A percentile compares a stretch with the other conserved stretches of the same genome.
phyloP scores from a whole-genome alignment of 2,329 filamentous ascomycete species.

The Cytospora chrysosperma region DNA sequence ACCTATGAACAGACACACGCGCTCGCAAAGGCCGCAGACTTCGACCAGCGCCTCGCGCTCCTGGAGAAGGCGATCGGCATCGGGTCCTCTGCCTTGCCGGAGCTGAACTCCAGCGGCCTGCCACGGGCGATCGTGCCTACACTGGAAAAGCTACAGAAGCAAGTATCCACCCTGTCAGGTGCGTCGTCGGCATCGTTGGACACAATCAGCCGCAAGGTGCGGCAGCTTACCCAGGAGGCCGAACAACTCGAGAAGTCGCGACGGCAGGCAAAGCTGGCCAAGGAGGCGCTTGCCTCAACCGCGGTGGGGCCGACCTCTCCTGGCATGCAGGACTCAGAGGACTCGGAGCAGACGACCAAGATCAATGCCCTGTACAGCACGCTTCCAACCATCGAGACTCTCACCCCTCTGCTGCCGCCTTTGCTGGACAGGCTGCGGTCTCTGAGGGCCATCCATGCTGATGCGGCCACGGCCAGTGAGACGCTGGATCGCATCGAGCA shows the following conservation, averaged over 20 bases:
- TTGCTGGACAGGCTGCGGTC: constrained; percentile 83
- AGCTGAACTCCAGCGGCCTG: constrained; percentile 55
- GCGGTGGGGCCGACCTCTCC: constrained; percentile 30
- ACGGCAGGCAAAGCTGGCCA: constrained; percentile 59
- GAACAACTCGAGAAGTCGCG: constrained; percentile 67
- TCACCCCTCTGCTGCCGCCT: constrained; percentile 81
- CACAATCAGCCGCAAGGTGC: constrained; percentile 66
- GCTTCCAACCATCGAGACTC: constrained; percentile 80
- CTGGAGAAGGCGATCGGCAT: constrained; percentile 83
- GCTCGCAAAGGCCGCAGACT: constrained; percentile 79
- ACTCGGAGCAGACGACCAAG: constrained; percentile 75
- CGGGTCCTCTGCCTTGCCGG: constrained; percentile 65
- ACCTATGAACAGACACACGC: constrained; percentile 67
- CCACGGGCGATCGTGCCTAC: constrained; percentile 76
- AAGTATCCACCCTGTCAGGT: constrained; percentile 72
- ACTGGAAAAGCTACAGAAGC: constrained; percentile 75
- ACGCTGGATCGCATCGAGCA: constrained; percentile 75
- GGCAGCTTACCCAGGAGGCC: constrained; percentile 69
- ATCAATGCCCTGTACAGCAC: constrained; percentile 90
- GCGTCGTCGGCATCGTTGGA: constrained; percentile 73
- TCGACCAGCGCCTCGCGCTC: constrained; percentile 75
- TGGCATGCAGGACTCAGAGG: constrained; percentile 42
- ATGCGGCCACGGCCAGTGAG: constrained; percentile 78
- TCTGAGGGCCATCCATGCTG: constrained; percentile 78
- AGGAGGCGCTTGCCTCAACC: constrained; percentile 55